Evolutionary conservation across 2,329 filamentous ascomycete genomes (phyloP).

Genomic region (Talaromyces sp.): DNA sequence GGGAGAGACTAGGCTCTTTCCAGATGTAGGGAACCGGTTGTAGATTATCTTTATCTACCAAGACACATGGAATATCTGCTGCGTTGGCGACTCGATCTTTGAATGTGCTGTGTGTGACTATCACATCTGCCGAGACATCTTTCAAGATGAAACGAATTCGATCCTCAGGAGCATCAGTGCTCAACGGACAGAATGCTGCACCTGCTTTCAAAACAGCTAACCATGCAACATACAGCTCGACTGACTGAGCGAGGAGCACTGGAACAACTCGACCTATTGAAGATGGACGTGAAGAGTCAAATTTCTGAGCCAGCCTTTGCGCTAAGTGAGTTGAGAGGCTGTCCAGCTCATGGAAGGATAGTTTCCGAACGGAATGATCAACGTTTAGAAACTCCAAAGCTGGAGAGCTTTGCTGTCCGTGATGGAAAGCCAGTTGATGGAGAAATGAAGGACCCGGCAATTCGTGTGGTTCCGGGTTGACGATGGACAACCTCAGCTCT

Average conservation of each 20-base stretch:
- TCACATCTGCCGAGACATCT: conserved; percentile 69
- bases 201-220: conserved; percentile 78
- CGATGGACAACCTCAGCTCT: conserved; percentile 50
- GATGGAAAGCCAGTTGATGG: conserved; percentile 61
- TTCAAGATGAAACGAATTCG: conserved; percentile 74
- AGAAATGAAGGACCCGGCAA: conserved; percentile 58
- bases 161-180: conserved; percentile 73
- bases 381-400: conserved; percentile 65
- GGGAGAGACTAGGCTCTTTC: conserved; percentile 27
- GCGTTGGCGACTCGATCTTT: conserved; percentile 25
- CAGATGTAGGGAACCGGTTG: conserved; percentile 10
- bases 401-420: conserved; percentile 33
- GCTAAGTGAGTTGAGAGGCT: conserved; percentile 58
- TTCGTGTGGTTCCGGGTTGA: conserved; percentile 55
- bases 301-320: conserved; percentile 43
- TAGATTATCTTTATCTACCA: conserved; percentile 25
- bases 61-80: conserved; percentile 26
- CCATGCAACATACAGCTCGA: conserved; percentile 73
- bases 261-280: conserved; percentile 58
- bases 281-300: conserved; percentile 23
- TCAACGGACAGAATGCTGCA: conserved; percentile 81
- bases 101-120: conserved; percentile 59
- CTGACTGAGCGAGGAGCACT: conserved; percentile 72
- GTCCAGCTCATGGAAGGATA: conserved; percentile 67
- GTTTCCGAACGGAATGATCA: conserved; percentile 45